Percentiles rank a stretch among this genome's conserved stretches.
phyloP scores from a whole-genome alignment of 148 eudicot species.

The Amaranthus palmeri region DNA sequence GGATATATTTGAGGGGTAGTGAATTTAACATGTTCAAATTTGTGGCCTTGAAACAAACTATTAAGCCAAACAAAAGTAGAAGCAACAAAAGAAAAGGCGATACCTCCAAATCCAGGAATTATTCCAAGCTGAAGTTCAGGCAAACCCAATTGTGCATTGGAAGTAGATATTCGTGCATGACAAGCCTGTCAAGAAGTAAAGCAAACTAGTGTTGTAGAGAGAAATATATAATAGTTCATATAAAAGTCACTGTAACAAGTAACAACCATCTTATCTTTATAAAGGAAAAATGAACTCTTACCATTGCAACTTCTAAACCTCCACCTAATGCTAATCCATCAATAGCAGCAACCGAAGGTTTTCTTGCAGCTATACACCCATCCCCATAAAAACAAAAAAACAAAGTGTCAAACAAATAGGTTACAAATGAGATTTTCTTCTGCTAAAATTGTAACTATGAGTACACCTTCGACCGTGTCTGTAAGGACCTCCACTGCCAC shows the following conservation, averaged over 20 bases:
- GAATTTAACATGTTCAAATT: too few relatives aligned
- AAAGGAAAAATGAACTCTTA: constrained; percentile 28
- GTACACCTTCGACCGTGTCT: constrained; percentile 74
- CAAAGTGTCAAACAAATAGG: neutral
- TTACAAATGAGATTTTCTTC: neutral
- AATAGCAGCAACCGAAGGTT: constrained; percentile 93
- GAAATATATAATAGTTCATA: neutral
- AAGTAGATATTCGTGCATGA: constrained; percentile 89
- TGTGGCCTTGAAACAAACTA: too few relatives aligned
- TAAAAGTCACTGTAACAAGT: neutral
- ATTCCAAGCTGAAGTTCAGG: constrained; percentile 96
- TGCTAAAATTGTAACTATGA: neutral
- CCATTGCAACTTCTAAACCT: constrained; percentile 98
- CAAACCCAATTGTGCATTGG: constrained; percentile 85
- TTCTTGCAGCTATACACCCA: constrained; percentile 54
- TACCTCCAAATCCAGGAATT: constrained; percentile 99
- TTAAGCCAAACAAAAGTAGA: neutral
- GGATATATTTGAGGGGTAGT: too few relatives aligned
- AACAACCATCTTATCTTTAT: neutral
- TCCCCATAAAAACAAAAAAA: neutral
- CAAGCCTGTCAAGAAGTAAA: constrained; percentile 48
- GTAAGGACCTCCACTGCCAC: constrained; percentile 79
- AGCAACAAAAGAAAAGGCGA: neutral
- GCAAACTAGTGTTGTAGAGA: constrained; percentile 1
- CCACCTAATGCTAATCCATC: constrained; percentile 97